These are phyloP conservation scores for Leptosphaerulina australis DNA, from an alignment of 2,329 filamentous ascomycete genomes.

Conservation along the genomic window DNA sequence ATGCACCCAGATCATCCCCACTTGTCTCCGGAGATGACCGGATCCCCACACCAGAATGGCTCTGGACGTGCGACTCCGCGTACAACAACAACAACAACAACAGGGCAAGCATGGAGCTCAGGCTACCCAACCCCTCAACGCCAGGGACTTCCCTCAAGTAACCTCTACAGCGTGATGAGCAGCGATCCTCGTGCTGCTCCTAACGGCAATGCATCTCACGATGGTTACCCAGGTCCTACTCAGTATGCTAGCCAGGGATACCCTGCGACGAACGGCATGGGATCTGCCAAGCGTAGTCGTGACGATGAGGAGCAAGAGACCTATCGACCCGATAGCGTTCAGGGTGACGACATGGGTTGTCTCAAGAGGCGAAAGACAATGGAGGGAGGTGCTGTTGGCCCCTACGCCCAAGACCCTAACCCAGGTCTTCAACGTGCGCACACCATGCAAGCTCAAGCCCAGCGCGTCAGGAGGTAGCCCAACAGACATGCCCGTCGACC, in stretches of 20 bases:
- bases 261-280: conserved; percentile 65
- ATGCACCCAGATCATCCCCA: conserved; percentile 76
- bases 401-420: conserved; percentile 42
- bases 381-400: conserved; percentile 51
- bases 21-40: conserved; percentile 80
- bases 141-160: conserved; percentile 71
- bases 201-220: conserved; percentile 69
- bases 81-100: conserved; percentile 74
- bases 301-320: conserved; percentile 70
- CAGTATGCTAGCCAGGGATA: conserved; percentile 67
- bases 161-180: conserved; percentile 87
- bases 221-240: conserved; percentile 71
- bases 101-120: conserved; percentile 70
- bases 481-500: conserved; percentile 19
- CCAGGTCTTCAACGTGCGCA: conserved; percentile 43
- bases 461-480: conserved; percentile 13
- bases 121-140: conserved; percentile 83
- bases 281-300: conserved; percentile 65
- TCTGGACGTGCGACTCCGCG: conserved; percentile 87
- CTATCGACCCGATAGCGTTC: conserved; percentile 65
- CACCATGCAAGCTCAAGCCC: conserved; percentile 35
- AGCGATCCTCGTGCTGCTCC: conserved; percentile 73
- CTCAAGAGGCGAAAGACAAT: conserved; percentile 82
- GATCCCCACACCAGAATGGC: conserved; percentile 80
- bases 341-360: conserved; percentile 64